Conservation (phyloP, 805 yeast species). For the Zygotorulaspora chibaensis region DNA sequence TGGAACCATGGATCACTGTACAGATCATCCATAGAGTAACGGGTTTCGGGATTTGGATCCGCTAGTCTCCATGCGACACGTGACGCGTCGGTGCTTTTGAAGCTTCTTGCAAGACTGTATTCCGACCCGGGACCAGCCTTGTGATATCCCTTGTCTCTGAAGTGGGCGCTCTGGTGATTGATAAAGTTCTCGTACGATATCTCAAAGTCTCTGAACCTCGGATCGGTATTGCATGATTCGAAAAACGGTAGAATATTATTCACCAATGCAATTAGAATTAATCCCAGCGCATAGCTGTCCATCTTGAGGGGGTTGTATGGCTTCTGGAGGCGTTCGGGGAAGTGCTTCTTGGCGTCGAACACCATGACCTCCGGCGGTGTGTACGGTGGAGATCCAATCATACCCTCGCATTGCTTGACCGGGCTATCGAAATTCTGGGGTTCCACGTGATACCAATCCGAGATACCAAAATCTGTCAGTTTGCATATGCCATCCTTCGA, state of each 20-base stretch:
- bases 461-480: conserved; percentile 73
- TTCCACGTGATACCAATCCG: conserved; percentile 55
- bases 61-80: conserved; percentile 71
- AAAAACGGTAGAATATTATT: conserved; percentile 59
- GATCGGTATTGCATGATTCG: conserved; percentile 44
- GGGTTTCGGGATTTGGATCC: conserved; percentile 52
- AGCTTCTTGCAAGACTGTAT: conserved; percentile 62
- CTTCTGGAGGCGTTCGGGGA: conserved; percentile 32
- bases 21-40: conserved; percentile 52
- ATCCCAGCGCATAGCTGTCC: conserved; percentile 73
- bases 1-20: conserved; percentile 64
- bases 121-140: conserved; percentile 67
- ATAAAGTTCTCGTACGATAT: conserved; percentile 42
- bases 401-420: conserved; percentile 38
- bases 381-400: conserved; percentile 79
- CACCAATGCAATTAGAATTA: conserved; percentile 57
- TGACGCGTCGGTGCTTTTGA: conserved; percentile 55
- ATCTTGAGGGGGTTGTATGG: conserved; percentile 61
- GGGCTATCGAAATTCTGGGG: conserved; percentile 47
- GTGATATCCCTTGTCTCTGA: conserved; percentile 42
- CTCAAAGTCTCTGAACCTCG: conserved; percentile 53
- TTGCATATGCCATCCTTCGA: conserved; percentile 58
- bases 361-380: conserved; percentile 72
- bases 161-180: conserved; percentile 41
- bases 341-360: conserved; percentile 32